Evolutionary conservation across 768 basidiomycete genomes (phyloP).

Genomic region (Panus rudis): DNA sequence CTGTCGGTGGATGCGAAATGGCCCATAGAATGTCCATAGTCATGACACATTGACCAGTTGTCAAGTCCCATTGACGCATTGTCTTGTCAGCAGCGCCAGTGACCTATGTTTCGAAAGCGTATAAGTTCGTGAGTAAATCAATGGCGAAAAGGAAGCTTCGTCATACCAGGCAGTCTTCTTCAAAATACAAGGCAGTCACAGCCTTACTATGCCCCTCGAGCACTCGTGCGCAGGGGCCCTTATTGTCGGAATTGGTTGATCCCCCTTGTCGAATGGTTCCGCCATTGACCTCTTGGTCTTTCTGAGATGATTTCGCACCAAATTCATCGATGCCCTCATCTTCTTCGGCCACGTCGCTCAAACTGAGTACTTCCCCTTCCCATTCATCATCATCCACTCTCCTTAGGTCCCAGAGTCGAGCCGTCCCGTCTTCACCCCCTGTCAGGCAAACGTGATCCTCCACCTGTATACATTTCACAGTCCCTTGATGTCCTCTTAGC

Average conservation of each 20-base stretch:
- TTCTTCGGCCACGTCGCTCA: constrained; percentile 63
- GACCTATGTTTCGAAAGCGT: constrained; percentile 45
- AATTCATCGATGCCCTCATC: constrained; percentile 36
- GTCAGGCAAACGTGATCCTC: constrained; percentile 89
- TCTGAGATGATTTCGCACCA: constrained; percentile 2
- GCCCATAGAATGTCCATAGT: constrained; percentile 99
- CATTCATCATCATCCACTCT: constrained; percentile 68
- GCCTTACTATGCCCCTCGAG: constrained; percentile 91
- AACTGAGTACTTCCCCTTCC: constrained; percentile 46
- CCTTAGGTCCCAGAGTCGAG: constrained; percentile 88
- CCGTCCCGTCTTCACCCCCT: constrained; percentile 79
- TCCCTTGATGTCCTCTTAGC: constrained; percentile 72
- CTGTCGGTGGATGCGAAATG: constrained; percentile 76
- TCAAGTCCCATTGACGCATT: constrained; percentile 95
- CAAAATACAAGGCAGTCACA: constrained; percentile 91
- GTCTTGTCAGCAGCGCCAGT: constrained; percentile 99
- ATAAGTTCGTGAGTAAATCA: constrained; percentile 9
- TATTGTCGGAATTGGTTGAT: constrained; percentile 36
- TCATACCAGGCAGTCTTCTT: constrained; percentile 85
- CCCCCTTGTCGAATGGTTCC: constrained; percentile 32
- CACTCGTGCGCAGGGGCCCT: constrained; percentile 61
- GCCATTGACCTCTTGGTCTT: constrained; percentile 17
- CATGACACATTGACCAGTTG: constrained; percentile 95
- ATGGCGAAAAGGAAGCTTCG: constrained; percentile 3
- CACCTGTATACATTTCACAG: constrained; percentile 87